These are phyloP conservation scores for Paulownia fortunei DNA, from an alignment of 257 asterid species.

Conservation along the genomic window DNA sequence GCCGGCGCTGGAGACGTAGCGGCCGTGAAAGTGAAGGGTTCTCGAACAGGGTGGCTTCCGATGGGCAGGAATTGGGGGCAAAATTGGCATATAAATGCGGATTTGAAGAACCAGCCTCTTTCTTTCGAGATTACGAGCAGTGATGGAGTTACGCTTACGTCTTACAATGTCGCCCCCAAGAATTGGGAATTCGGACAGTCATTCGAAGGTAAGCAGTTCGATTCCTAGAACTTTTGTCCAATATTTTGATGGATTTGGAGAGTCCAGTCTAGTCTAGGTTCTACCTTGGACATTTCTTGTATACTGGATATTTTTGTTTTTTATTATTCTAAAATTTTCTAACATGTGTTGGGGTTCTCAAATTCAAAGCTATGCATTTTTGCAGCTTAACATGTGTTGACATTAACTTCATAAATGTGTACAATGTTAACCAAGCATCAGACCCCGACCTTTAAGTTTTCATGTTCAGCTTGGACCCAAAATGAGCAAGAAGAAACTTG, in stretches of 20 bases:
- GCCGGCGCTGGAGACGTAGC: slow-evolving; percentile 51
- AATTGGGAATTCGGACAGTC: slow-evolving; percentile 59
- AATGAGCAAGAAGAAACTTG: too few relatives aligned
- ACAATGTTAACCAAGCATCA: too few relatives aligned
- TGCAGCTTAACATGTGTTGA: too few relatives aligned
- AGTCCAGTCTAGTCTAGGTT: too few relatives aligned
- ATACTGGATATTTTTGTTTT: too few relatives aligned
- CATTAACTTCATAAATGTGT: too few relatives aligned
- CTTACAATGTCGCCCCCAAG: slow-evolving; percentile 46
- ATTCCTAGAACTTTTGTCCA: neutral
- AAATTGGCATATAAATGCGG: slow-evolving; percentile 54
- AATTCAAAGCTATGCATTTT: too few relatives aligned
- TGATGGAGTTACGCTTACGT: slow-evolving; percentile 42
- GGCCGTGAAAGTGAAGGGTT: slow-evolving; percentile 56
- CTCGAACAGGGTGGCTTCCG: slow-evolving; percentile 56
- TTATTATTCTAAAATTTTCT: too few relatives aligned
- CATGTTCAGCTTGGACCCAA: too few relatives aligned
- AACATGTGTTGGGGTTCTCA: too few relatives aligned
- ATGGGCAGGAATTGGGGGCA: slow-evolving; percentile 66
- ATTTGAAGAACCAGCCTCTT: slow-evolving; percentile 48
- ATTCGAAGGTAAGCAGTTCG: slow-evolving; percentile 52
- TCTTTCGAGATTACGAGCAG: slow-evolving; percentile 54
- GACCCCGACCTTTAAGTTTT: too few relatives aligned
- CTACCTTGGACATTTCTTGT: too few relatives aligned
- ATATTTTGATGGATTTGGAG: neutral